These are phyloP conservation scores for Sorghum bicolor DNA, from an alignment of 176 grass and related monocot genomes.

Conservation along the genomic window Sorghum_bicolor_NCBIv3 NC_012879.2:5413001-5413500, in stretches of 20 bases:
- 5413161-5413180: conserved; percentile 89
- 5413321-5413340: conserved; percentile 90
- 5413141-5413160: conserved; percentile 81
- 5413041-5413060: conserved; percentile 13
- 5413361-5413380: conserved; percentile 98
- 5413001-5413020: conserved; percentile 93
- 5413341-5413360: conserved; percentile 60
- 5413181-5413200: conserved; percentile 91
- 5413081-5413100: neutral
- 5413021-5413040: conserved; percentile 85
- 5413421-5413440: conserved; percentile 37
- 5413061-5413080: neutral
- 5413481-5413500: neutral
- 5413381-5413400: conserved; percentile 90
- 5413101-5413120: conserved; percentile 18
- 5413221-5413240: conserved; percentile 26
- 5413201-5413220: conserved; percentile 72
- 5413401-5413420: conserved; percentile 93
- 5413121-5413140: conserved; percentile 95
- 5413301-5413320: conserved; percentile 34
- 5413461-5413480: conserved; percentile 20
- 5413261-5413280: neutral
- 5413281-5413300: conserved; percentile 21
- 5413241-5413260: conserved; percentile 16
- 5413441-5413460: neutral